Evolutionary conservation across 495 filamentous ascomycete genomes (phyloP).

Genomic region (Baudoinia panamericana): DNA sequence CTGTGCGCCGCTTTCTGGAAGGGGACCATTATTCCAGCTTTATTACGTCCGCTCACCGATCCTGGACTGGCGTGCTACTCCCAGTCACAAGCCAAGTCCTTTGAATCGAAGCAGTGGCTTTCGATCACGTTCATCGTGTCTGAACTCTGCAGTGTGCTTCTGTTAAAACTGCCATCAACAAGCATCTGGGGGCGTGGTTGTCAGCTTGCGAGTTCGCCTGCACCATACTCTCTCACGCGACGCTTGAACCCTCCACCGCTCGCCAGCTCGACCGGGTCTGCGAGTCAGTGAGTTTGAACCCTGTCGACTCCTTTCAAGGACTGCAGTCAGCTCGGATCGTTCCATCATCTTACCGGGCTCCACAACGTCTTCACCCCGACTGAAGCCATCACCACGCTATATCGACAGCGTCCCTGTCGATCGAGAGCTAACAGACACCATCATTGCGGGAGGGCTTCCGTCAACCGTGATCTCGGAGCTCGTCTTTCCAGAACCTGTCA

Average conservation of each 20-base stretch:
- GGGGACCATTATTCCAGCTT: conserved; percentile 2
- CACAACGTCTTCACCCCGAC: too few relatives aligned
- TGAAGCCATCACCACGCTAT: conserved; percentile 12
- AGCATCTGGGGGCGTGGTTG: too few relatives aligned
- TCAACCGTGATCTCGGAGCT: conserved; percentile 13
- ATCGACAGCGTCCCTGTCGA: conserved; percentile 17
- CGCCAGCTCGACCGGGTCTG: too few relatives aligned
- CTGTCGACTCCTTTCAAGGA: conserved; percentile 9
- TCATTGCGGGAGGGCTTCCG: conserved; percentile 13
- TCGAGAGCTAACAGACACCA: conserved; percentile 14
- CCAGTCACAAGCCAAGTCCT: too few relatives aligned
- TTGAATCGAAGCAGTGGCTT: too few relatives aligned
- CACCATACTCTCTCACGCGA: too few relatives aligned
- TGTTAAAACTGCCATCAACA: too few relatives aligned
- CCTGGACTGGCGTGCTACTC: too few relatives aligned
- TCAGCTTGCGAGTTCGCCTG: too few relatives aligned
- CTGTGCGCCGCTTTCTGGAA: conserved; percentile 15
- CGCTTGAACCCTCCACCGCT: too few relatives aligned
- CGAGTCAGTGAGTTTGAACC: conserved; percentile 7
- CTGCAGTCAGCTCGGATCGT: conserved; percentile 3
- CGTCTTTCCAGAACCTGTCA: neutral
- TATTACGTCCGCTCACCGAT: conserved; percentile 7
- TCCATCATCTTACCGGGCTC: conserved; percentile 11
- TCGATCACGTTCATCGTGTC: too few relatives aligned
- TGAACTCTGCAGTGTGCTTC: too few relatives aligned